Conservation (phyloP, 441 rosid genomes). For the Dalechampia spathulata region DNA sequence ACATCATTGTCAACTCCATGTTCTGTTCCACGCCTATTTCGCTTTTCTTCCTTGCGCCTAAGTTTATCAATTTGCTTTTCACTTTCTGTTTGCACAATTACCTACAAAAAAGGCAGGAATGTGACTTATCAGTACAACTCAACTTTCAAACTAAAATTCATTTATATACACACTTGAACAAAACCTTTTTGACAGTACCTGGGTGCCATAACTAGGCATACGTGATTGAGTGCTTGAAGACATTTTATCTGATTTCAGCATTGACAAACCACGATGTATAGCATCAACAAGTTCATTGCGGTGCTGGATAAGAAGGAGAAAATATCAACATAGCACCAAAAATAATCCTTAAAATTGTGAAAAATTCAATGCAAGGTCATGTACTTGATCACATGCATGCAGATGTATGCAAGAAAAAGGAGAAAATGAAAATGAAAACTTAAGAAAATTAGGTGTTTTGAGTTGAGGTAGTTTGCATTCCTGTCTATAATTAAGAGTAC, state of each 20-base stretch:
- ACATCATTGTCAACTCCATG: conserved; percentile 54
- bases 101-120: conserved; percentile 39
- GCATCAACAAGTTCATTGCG: conserved; percentile 89
- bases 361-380: neutral
- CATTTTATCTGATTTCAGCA: conserved; percentile 69
- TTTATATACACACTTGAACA: neutral
- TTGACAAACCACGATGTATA: conserved; percentile 60
- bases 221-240: conserved; percentile 60
- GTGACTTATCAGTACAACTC: neutral
- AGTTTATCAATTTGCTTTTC: conserved; percentile 87
- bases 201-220: conserved; percentile 96
- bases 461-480: neutral
- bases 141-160: conserved; percentile 3
- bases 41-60: conserved; percentile 93
- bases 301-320: conserved; percentile 43
- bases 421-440: neutral
- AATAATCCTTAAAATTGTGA: neutral
- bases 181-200: conserved; percentile 36
- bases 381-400: neutral
- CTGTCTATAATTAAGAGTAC: too few species aligned
- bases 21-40: conserved; percentile 68
- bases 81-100: conserved; percentile 88
- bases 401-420: neutral
- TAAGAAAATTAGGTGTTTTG: neutral
- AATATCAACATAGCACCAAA: too few species aligned